Conservation (phyloP, 1,139 yeast species). For the Meyerozyma sp. region DNA sequence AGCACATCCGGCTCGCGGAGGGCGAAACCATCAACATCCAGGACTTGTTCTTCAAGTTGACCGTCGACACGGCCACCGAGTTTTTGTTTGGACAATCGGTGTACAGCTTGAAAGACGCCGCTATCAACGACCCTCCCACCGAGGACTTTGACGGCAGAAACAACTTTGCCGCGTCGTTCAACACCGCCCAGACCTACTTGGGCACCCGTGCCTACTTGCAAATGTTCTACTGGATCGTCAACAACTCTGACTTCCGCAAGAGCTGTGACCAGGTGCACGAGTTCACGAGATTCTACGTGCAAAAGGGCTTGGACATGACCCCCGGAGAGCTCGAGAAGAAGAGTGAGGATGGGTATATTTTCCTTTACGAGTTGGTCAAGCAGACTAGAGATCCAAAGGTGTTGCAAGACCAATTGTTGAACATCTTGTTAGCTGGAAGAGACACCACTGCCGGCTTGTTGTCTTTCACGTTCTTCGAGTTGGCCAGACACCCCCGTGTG, state of each 20-base stretch:
- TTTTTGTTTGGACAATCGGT: constrained; percentile 36
- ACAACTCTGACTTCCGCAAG: constrained; percentile 26
- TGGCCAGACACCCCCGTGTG: constrained; percentile 18
- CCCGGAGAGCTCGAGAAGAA: constrained; percentile 17
- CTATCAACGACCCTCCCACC: constrained; percentile 19
- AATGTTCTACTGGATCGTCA: constrained; percentile 20
- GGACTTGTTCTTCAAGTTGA: constrained; percentile 31
- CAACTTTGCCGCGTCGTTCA: constrained; percentile 27
- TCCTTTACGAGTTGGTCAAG: constrained; percentile 25
- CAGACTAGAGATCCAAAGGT: constrained; percentile 20
- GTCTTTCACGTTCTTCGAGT: constrained; percentile 21
- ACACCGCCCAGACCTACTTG: constrained; percentile 24
- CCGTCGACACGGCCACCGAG: constrained; percentile 39
- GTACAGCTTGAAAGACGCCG: constrained; percentile 24
- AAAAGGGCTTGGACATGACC: constrained; percentile 24
- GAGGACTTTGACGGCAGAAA: constrained; percentile 14
- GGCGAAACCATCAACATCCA: constrained; percentile 30
- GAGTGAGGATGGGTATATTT: constrained; percentile 17
- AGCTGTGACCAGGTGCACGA: constrained; percentile 25
- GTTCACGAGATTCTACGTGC: constrained; percentile 23
- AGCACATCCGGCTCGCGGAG: constrained; percentile 12
- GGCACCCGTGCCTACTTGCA: constrained; percentile 26
- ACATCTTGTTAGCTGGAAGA: constrained; percentile 29
- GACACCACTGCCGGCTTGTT: constrained; percentile 28
- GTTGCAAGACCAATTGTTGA: constrained; percentile 24